Evolutionary conservation across 257 asterid species (phyloP).

Genomic region (Nicotiana sylvestris): DNA sequence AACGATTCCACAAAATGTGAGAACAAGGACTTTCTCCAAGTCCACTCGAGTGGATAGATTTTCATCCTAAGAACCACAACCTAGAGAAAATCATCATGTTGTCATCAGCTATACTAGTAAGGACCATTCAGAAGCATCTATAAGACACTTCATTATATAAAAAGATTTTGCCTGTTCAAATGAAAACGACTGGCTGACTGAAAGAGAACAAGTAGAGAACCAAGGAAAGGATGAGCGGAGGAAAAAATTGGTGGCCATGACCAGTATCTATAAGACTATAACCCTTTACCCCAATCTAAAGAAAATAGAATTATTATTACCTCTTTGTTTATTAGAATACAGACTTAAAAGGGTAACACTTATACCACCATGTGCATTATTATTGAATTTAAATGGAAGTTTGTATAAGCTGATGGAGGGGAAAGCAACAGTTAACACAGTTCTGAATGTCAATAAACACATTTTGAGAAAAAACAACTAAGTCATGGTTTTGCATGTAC

Average conservation of each 20-base stretch:
- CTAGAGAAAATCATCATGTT: not conserved
- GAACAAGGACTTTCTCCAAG: not conserved
- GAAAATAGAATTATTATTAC: not conserved
- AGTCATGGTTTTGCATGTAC: not conserved
- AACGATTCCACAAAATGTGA: not conserved
- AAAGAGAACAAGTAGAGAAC: not conserved
- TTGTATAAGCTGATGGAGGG: not conserved
- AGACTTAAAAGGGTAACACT: not conserved
- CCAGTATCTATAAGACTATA: no score
- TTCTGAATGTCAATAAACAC: not conserved
- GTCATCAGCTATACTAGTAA: not conserved
- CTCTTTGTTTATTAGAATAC: not conserved
- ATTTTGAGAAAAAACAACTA: not conserved
- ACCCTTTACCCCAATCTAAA: not conserved
- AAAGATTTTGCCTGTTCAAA: not conserved
- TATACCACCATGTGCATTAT: not conserved
- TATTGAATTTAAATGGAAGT: not conserved
- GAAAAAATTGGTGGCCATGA: not conserved
- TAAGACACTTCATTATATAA: not conserved
- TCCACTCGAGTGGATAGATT: not conserved
- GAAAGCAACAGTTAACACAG: not conserved
- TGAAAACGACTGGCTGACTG: not conserved
- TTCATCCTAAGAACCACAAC: not conserved
- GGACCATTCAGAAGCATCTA: not conserved
- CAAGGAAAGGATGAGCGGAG: no score